A percentile compares a stretch with the other conserved stretches of the same genome.
Conservation (phyloP, 306 rosid species). For the Dalbergia oliveri region DNA sequence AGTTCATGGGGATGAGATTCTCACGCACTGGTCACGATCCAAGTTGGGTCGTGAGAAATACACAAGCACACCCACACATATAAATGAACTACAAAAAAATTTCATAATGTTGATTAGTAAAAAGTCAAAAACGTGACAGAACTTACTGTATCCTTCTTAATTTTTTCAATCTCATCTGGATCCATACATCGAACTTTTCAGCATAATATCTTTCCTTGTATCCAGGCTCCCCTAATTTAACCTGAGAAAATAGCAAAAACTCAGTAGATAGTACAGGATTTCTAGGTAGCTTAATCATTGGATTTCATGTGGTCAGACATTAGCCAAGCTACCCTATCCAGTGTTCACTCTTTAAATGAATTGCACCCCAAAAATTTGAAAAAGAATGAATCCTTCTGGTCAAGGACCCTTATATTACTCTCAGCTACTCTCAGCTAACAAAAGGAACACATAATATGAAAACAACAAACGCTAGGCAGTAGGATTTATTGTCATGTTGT, state of each 20-base stretch:
- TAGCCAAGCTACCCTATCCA: constrained; percentile 10
- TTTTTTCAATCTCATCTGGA: constrained; percentile 69
- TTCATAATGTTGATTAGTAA: neutral
- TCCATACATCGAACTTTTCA: constrained; percentile 78
- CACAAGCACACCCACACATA: neutral
- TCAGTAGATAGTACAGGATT: constrained; percentile 29
- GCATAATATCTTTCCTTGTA: constrained; percentile 94
- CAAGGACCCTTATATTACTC: constrained; percentile 16
- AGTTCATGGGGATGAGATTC: too few relatives aligned
- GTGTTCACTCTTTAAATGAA: constrained; percentile 28
- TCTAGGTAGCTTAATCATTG: constrained; percentile 8
- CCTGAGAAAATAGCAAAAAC: constrained; percentile 58
- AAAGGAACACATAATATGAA: constrained; percentile 19
- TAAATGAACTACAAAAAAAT: constrained; percentile 18
- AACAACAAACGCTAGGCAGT: constrained; percentile 22
- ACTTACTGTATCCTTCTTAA: constrained; percentile 69
- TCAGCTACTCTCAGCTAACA: constrained; percentile 5
- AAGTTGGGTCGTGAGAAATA: too few relatives aligned
- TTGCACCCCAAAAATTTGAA: neutral
- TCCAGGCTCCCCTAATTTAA: constrained; percentile 95
- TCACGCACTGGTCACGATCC: too few relatives aligned
- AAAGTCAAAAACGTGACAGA: constrained; percentile 27
- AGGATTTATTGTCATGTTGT: constrained; percentile 9
- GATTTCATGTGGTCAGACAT: constrained; percentile 26
- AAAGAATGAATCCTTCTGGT: constrained; percentile 10